phyloP scores from a whole-genome alignment of 1,284 basidiomycete genomes.

The Takashimella koratensis region DNA sequence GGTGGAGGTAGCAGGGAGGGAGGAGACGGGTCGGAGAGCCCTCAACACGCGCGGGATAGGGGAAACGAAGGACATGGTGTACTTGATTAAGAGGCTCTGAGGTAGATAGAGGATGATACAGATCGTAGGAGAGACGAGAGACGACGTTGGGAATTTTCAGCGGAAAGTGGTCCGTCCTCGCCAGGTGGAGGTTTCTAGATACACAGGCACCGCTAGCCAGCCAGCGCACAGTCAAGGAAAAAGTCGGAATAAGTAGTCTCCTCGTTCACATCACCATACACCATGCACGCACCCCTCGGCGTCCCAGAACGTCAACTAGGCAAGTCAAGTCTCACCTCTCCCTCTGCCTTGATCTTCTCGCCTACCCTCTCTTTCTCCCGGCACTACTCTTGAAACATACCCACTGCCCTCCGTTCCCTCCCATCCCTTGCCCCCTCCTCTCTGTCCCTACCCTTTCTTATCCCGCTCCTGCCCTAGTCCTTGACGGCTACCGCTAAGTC shows the following conservation, averaged over 20 bases:
- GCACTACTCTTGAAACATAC: neutral
- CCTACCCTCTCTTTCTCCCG: neutral
- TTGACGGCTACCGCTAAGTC: no score
- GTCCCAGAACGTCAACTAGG: constrained; percentile 41
- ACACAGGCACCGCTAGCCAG: neutral
- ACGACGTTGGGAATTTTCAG: neutral
- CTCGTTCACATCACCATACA: no score
- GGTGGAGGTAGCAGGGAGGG: neutral
- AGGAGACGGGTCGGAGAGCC: neutral
- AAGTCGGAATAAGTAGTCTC: no score
- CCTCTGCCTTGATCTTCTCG: neutral
- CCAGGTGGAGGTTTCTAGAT: no score
- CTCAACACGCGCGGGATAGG: no score
- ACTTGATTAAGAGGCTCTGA: no score
- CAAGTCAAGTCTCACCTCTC: constrained; percentile 11
- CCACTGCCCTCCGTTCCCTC: neutral
- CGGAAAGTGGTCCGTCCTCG: no score
- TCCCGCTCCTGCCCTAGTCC: no score
- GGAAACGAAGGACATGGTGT: neutral
- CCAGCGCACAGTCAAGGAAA: no score
- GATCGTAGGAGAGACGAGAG: neutral
- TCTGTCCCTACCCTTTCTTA: neutral
- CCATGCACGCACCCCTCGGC: constrained; percentile 46
- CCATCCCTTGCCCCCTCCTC: neutral
- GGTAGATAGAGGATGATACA: no score